Conservation (phyloP, 2,329 filamentous ascomycete genomes). For the Curvularia verruculosa region DNA sequence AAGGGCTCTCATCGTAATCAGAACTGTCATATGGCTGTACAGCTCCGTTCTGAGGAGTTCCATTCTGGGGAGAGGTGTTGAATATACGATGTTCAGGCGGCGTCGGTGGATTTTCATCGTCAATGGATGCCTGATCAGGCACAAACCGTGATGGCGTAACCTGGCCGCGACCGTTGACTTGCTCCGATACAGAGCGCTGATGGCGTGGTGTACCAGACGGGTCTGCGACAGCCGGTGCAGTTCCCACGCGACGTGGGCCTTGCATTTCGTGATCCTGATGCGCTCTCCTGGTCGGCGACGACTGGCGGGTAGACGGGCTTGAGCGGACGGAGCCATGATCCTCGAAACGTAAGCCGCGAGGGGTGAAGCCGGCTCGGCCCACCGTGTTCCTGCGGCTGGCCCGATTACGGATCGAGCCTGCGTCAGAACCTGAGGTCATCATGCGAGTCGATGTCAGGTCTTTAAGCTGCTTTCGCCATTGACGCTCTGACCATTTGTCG, state of each 20-base stretch:
- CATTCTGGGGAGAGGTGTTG: slow-evolving; percentile 21
- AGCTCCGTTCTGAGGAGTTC: slow-evolving; percentile 24
- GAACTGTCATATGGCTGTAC: slow-evolving; percentile 35
- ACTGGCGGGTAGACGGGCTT: slow-evolving; percentile 53
- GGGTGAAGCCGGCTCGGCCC: slow-evolving; percentile 49
- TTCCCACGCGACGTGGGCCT: slow-evolving; percentile 50
- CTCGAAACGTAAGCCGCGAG: slow-evolving; percentile 51
- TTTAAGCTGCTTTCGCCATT: slow-evolving; percentile 90
- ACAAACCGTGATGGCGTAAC: slow-evolving; percentile 50
- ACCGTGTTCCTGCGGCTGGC: slow-evolving; percentile 53
- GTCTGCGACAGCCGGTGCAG: slow-evolving; percentile 46
- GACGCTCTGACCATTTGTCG: slow-evolving; percentile 77
- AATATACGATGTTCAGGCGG: slow-evolving; percentile 50
- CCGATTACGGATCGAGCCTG: slow-evolving; percentile 47
- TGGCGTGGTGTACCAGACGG: slow-evolving; percentile 46
- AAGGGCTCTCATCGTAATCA: slow-evolving; percentile 39
- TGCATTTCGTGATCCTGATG: slow-evolving; percentile 30
- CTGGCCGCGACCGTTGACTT: slow-evolving; percentile 51
- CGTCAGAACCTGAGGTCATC: slow-evolving; percentile 52
- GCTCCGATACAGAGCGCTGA: slow-evolving; percentile 58
- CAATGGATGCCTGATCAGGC: slow-evolving; percentile 41
- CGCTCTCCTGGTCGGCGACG: slow-evolving; percentile 48
- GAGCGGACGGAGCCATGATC: slow-evolving; percentile 52
- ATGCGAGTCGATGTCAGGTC: slow-evolving; percentile 83
- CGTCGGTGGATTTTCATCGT: slow-evolving; percentile 47